Conservation (phyloP, 83 land plant species). For the Thuja plicata region DNA sequence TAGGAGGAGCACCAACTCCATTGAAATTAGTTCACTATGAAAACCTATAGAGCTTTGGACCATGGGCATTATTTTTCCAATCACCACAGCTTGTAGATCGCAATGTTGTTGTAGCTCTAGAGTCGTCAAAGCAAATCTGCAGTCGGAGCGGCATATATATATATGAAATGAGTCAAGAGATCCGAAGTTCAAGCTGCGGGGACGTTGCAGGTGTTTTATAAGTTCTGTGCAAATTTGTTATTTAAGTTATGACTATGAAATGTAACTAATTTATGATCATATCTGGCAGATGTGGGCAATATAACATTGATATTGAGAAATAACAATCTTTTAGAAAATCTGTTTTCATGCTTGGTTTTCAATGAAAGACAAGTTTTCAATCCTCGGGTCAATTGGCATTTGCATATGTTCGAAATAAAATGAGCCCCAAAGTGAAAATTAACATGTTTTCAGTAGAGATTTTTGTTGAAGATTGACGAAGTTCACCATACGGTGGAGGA, state of each 20-base stretch:
- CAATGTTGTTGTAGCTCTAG: no score
- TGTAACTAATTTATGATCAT: background rate
- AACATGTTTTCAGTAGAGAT: constrained; percentile 61
- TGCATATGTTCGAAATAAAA: constrained; percentile 63
- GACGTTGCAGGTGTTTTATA: constrained; percentile 34
- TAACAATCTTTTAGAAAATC: constrained; percentile 40
- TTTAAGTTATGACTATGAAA: background rate
- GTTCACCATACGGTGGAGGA: no score
- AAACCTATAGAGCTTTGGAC: no score
- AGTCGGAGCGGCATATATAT: no score
- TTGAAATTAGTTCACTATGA: no score
- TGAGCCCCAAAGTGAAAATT: constrained; percentile 54
- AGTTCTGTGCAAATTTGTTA: background rate
- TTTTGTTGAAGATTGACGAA: no score
- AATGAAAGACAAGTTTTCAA: constrained; percentile 71
- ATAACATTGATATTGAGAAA: constrained; percentile 59
- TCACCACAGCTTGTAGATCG: no score
- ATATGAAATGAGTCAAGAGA: no score
- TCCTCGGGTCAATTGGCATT: constrained; percentile 75
- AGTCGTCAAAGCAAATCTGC: no score
- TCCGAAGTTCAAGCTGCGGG: no score
- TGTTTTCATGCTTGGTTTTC: constrained; percentile 72
- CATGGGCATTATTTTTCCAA: no score
- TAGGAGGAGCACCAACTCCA: no score
- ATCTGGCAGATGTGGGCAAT: constrained; percentile 66